Conservation (phyloP, 208 protist species). For the Wallacemonas rigidus region DNA sequence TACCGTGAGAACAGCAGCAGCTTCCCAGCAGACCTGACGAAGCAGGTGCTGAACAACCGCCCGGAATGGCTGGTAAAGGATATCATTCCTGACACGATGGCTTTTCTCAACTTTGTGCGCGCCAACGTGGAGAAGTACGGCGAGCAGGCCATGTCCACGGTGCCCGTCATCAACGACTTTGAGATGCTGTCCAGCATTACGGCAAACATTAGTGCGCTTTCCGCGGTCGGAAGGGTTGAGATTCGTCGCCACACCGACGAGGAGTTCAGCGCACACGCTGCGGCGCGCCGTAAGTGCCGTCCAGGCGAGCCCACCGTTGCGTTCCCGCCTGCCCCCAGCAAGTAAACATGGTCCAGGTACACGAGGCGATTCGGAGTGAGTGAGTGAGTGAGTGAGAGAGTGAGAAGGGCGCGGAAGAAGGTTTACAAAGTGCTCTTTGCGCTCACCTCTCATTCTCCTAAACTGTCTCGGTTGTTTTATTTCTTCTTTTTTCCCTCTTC, state of each 20-base stretch:
- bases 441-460: too few species aligned
- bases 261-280: conserved; percentile 63
- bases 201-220: conserved; percentile 65
- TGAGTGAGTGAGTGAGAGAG: conserved; percentile 1
- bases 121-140: conserved; percentile 85
- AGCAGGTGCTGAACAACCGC: conserved; percentile 60
- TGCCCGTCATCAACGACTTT: conserved; percentile 75
- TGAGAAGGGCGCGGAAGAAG: neutral
- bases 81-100: conserved; percentile 85
- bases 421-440: neutral
- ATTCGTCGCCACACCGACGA: conserved; percentile 58
- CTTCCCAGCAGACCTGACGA: conserved; percentile 73
- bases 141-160: conserved; percentile 58
- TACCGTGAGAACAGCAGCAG: conserved; percentile 49
- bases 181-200: conserved; percentile 49
- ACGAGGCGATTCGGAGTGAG: too few species aligned
- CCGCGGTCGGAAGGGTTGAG: conserved; percentile 56
- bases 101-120: conserved; percentile 85
- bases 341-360: conserved; percentile 9
- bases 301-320: conserved; percentile 74
- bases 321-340: conserved; percentile 34
- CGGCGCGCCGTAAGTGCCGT: conserved; percentile 70
- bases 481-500: conserved; percentile 9
- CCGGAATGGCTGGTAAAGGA: conserved; percentile 73
- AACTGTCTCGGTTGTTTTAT: conserved; percentile 1